phyloP scores from a whole-genome alignment of 2,329 filamentous ascomycete species.

The Aspergillus thermomutatus region DNA sequence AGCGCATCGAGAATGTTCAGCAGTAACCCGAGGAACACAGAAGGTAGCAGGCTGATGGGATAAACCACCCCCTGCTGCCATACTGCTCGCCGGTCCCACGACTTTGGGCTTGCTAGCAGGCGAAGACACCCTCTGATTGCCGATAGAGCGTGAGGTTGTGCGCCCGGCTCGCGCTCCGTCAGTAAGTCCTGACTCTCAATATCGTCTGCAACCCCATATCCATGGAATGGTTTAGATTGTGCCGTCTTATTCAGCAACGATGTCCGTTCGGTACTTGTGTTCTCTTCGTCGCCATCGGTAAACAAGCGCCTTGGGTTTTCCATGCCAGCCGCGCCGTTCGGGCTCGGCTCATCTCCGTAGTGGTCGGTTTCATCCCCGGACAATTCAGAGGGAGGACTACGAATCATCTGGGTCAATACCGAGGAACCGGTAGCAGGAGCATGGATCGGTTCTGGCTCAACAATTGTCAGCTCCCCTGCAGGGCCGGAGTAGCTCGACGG shows the following conservation, averaged over 20 bases:
- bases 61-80: conserved; percentile 63
- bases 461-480: conserved; percentile 6
- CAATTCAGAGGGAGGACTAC: conserved; percentile 33
- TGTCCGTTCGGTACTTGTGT: conserved; percentile 33
- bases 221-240: conserved; percentile 24
- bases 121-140: conserved; percentile 22
- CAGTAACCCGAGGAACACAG: conserved; percentile 81
- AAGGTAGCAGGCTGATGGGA: conserved; percentile 71
- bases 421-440: conserved; percentile 38
- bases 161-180: conserved; percentile 8
- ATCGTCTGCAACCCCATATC: conserved; percentile 32
- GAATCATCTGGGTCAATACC: conserved; percentile 51
- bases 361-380: conserved; percentile 16
- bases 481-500: conserved; percentile 18
- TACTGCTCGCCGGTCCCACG: conserved; percentile 67
- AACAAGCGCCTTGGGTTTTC: conserved; percentile 6
- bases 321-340: conserved; percentile 16
- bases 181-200: conserved; percentile 25
- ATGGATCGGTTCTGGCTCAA: conserved; percentile 15
- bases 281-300: conserved; percentile 10
- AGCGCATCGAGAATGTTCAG: conserved; percentile 92
- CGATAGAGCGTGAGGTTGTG: conserved; percentile 16
- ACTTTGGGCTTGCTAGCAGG: conserved; percentile 58
- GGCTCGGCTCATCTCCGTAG: background rate
- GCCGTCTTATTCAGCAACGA: conserved; percentile 30